Evolutionary conservation across 345 rosid genomes (phyloP), one percentile per base, ranked within the genome.

Genomic region (Arabis hirsuta): DNA sequence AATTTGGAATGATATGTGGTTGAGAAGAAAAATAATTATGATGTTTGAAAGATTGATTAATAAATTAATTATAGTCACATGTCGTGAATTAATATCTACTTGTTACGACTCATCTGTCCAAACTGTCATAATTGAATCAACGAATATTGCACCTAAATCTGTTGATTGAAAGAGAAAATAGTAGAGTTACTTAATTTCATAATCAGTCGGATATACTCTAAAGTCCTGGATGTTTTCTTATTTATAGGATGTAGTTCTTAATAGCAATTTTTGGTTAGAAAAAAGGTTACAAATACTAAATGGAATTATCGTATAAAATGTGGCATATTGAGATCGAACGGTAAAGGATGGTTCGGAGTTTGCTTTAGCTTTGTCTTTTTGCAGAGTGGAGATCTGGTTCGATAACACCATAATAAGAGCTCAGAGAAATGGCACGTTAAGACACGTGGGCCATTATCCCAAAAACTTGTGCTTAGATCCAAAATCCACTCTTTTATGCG

Each of bases 51-150:
- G 31, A 62, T 12, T 22, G 39, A 43, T 44, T 32, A 44, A 5
- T 4, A 57, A 56, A 9, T 36, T 52, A 51, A 20, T 47, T 1
- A 43, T 8, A 1, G 67, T 67, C 73, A 66, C 78, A 74, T 67
- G 68, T 74, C 73, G 41, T 39, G 67, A 50, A 67, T 59, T 74
- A 59, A 74, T 67, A 74, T 67, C 48, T 74, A 74, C 78, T 43
- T 58, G 72, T 66, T 51, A 46, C 55, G 52, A 50, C 72, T 66
- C 67, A 73, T 24, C 72, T 73, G 61, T 65, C 72, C 72, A 9
- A 45, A 45, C 71, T 47, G 60, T 57, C 61, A 73, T 73, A 29
- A 54, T 72, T 62, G 64, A 45, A 10, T 24, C 34, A 46, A 7
- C 9, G 69, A 57, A 47, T 57, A 72, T 36, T 31, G 38, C 32